phyloP scores from a whole-genome alignment of 352 stramenopile species.

The Hyaloperonospora arabidopsidis region DNA sequence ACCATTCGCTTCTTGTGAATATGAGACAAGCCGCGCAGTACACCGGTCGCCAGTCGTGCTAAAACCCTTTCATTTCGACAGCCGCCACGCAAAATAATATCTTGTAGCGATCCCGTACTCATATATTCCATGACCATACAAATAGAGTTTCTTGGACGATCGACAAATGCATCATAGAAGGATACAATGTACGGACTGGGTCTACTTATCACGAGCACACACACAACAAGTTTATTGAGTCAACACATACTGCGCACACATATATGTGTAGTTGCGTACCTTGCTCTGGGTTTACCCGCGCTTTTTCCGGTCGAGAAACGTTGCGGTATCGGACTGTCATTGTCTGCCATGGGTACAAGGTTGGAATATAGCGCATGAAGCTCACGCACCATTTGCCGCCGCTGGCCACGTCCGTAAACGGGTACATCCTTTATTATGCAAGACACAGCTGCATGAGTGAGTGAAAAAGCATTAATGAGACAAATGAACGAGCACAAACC shows the following conservation, averaged over 20 bases:
- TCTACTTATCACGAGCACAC: conserved; percentile 21
- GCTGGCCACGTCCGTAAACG: conserved; percentile 76
- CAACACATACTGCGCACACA: neutral
- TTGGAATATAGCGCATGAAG: conserved; percentile 87
- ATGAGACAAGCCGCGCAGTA: conserved; percentile 75
- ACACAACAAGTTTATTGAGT: conserved; percentile 2
- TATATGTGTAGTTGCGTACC: conserved; percentile 22
- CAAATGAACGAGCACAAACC: conserved; percentile 22
- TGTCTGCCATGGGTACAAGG: conserved; percentile 64
- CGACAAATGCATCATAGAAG: conserved; percentile 90
- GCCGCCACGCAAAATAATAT: conserved; percentile 78
- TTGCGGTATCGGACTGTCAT: conserved; percentile 22
- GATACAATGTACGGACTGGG: conserved; percentile 86
- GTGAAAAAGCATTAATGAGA: conserved; percentile 2
- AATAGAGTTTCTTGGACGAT: conserved; percentile 82
- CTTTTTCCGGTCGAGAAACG: conserved; percentile 14
- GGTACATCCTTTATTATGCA: conserved; percentile 55
- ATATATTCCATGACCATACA: conserved; percentile 92
- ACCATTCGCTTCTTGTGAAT: conserved; percentile 87
- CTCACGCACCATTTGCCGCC: conserved; percentile 86
- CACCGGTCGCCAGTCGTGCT: conserved; percentile 53
- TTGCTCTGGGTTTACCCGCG: conserved; percentile 30
- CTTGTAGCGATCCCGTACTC: conserved; percentile 85
- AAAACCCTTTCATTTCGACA: conserved; percentile 82
- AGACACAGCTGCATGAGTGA: conserved; percentile 9